These are phyloP conservation scores for Gossypium trilobum DNA, from an alignment of 441 rosid genomes.

Conservation along the genomic window DNA sequence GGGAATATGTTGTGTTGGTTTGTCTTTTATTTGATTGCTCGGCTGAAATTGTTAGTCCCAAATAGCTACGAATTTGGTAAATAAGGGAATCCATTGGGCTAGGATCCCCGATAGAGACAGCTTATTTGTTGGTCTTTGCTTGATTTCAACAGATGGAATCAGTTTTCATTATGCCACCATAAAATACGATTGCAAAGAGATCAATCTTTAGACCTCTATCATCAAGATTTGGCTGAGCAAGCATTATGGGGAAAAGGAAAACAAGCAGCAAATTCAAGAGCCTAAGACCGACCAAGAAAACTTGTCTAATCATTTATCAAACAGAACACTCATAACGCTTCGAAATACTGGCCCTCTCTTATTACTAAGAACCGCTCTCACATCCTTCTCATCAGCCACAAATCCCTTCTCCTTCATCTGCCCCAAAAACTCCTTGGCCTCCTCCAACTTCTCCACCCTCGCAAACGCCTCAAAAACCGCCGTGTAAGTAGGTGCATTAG, in stretches of 20 bases:
- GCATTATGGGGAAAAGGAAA: too few species aligned
- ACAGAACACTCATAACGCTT: slow-evolving; percentile 36
- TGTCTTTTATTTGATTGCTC: too few species aligned
- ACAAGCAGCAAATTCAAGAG: too few species aligned
- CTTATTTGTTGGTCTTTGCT: not conserved
- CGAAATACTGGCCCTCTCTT: slow-evolving; percentile 36
- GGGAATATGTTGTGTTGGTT: too few species aligned
- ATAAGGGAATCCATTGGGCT: not conserved
- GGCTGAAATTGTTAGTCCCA: not conserved
- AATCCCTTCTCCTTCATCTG: slow-evolving; percentile 45
- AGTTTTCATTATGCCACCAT: not conserved
- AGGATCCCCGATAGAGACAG: not conserved
- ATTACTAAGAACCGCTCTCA: slow-evolving; percentile 29
- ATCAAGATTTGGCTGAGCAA: too few species aligned
- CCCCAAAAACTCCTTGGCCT: slow-evolving; percentile 31
- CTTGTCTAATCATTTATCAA: slow-evolving; percentile 24
- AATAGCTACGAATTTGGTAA: too few species aligned
- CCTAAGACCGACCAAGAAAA: too few species aligned
- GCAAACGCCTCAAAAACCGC: slow-evolving; percentile 50
- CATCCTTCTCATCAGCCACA: slow-evolving; percentile 39
- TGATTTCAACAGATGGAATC: not conserved
- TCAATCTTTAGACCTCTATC: too few species aligned
- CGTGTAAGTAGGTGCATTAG: slow-evolving; percentile 37
- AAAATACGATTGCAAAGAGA: too few species aligned
- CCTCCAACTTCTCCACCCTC: slow-evolving; percentile 35